These are phyloP conservation scores for Fomitiporia mediterranea DNA, from an alignment of 1,284 basidiomycete species.

Conservation along the genomic window DNA sequence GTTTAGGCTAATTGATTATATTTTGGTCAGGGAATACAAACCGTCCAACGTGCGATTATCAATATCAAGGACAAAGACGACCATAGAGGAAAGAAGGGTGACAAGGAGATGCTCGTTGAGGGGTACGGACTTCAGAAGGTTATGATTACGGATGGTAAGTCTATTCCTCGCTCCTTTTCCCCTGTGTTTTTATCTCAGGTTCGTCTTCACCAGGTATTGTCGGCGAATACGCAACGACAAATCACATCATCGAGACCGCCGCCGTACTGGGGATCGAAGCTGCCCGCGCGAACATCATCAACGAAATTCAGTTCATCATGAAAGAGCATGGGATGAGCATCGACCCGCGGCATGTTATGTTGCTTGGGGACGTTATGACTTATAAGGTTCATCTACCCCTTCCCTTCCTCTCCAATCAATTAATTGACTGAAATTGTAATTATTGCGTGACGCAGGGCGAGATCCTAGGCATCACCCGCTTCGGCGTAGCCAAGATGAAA, in stretches of 20 bases:
- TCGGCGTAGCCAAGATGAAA: conserved; percentile 99
- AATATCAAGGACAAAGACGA: conserved; percentile 86
- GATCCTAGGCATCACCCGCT: conserved; percentile 96
- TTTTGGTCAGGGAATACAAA: conserved; percentile 64
- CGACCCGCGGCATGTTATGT: conserved; percentile 98
- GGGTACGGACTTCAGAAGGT: conserved; percentile 97
- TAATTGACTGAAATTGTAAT: background rate
- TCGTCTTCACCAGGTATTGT: conserved; percentile 64
- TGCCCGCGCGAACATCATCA: conserved; percentile 90
- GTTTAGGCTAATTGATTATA: background rate
- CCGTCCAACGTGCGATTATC: conserved; percentile 87
- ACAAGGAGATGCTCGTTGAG: conserved; percentile 88
- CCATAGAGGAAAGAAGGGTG: conserved; percentile 69
- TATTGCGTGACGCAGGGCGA: conserved; percentile 64
- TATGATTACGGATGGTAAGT: conserved; percentile 91
- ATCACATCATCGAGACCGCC: conserved; percentile 96
- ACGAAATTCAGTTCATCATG: conserved; percentile 99
- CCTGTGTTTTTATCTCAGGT: background rate
- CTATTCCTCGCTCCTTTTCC: background rate
- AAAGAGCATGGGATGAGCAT: conserved; percentile 97
- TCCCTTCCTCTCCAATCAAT: conserved; percentile 4
- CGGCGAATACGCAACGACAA: conserved; percentile 89
- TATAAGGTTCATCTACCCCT: conserved; percentile 71
- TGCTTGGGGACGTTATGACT: conserved; percentile 97
- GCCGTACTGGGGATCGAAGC: conserved; percentile 97